These are phyloP conservation scores for Pezicula radicicola DNA, from an alignment of 2,329 filamentous ascomycete species.

Conservation along the genomic window DNA sequence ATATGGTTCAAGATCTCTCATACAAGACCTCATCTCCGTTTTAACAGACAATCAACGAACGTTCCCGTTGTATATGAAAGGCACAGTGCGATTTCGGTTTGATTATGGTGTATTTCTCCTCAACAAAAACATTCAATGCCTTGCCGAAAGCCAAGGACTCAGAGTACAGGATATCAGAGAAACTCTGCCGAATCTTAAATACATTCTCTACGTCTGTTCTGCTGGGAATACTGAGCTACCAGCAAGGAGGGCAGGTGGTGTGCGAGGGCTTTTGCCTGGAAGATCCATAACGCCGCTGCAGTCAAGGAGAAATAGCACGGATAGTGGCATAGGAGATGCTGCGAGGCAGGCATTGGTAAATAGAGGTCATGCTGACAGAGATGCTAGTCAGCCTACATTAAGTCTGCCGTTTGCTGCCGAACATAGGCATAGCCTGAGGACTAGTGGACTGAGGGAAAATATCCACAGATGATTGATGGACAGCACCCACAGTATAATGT, in stretches of 20 bases:
- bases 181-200: slow-evolving; percentile 90
- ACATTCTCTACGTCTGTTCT: slow-evolving; percentile 84
- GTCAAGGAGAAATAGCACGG: slow-evolving; percentile 23
- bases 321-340: slow-evolving; percentile 22
- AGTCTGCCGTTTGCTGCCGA: slow-evolving; percentile 13
- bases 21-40: slow-evolving; percentile 71
- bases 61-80: slow-evolving; percentile 78
- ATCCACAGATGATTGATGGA: slow-evolving; percentile 1
- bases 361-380: slow-evolving; percentile 4
- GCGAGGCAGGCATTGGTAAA: slow-evolving; percentile 23
- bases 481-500: too few relatives aligned
- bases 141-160: slow-evolving; percentile 64
- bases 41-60: slow-evolving; percentile 48
- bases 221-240: slow-evolving; percentile 67
- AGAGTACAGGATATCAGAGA: slow-evolving; percentile 87
- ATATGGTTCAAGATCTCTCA: slow-evolving; percentile 70
- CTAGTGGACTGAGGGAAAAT: slow-evolving; percentile 29
- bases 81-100: slow-evolving; percentile 79
- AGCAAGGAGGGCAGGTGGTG: slow-evolving; percentile 57
- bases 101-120: slow-evolving; percentile 96
- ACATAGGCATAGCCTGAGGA: slow-evolving; percentile 24
- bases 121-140: slow-evolving; percentile 85
- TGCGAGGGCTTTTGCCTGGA: slow-evolving; percentile 55
- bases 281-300: slow-evolving; percentile 13
- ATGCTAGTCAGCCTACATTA: slow-evolving; percentile 4